Conservation (phyloP, 805 yeast genomes). For the Tetrapisispora namnaoensis region DNA sequence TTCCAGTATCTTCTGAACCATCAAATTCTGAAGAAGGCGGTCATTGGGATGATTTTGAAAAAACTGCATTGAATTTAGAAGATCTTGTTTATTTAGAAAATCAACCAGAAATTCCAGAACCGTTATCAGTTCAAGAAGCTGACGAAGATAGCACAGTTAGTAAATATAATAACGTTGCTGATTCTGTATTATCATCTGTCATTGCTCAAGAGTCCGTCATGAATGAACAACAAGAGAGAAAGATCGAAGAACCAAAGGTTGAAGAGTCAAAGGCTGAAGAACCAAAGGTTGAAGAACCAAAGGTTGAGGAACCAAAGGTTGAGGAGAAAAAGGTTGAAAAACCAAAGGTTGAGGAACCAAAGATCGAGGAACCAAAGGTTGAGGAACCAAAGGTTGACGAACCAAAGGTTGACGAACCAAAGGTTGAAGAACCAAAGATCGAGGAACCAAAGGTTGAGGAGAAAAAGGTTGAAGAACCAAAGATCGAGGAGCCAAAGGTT, state of each 20-base stretch:
- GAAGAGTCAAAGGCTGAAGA: not conserved
- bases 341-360: not conserved
- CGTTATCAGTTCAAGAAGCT: not conserved
- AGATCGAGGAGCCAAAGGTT: not conserved
- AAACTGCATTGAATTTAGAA: not conserved
- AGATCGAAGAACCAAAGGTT: not conserved
- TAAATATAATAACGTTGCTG: not conserved
- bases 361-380: not conserved
- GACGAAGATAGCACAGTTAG: not conserved
- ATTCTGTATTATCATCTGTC: not conserved
- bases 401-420: not conserved
- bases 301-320: not conserved
- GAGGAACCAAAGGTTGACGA: not conserved
- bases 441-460: not conserved
- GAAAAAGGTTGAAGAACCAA: not conserved
- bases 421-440: not conserved
- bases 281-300: not conserved
- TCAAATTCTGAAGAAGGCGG: not conserved
- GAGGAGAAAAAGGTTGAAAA: not conserved
- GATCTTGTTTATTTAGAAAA: not conserved
- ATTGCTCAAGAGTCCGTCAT: not conserved
- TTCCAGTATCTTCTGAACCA: not conserved
- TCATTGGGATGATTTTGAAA: constrained; percentile 2
- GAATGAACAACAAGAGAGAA: not conserved
- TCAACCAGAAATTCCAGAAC: not conserved